Evolutionary conservation across 75 land plant species (phyloP).

Genomic region (Cunninghamia lanceolata): DNA sequence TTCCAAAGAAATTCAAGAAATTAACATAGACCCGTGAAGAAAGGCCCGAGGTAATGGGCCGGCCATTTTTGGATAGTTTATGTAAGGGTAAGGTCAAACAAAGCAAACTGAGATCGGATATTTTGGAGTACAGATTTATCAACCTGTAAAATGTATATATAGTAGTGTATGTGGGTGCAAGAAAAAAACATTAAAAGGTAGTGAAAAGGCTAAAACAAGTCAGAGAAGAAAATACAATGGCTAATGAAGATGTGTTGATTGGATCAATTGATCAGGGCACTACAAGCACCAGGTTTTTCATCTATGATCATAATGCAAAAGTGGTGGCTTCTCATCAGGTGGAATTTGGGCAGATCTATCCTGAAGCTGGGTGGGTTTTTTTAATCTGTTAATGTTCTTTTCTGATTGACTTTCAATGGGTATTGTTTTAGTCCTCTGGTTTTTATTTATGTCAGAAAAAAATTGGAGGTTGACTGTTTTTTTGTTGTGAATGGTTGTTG

Average conservation of each 20-base stretch:
- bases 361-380: constrained; percentile 79
- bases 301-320: constrained; percentile 64
- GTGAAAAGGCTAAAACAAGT: no score
- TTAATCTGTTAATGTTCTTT: constrained; percentile 3
- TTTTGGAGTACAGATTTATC: no score
- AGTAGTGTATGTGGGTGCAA: no score
- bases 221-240: constrained; percentile 9
- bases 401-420: neutral
- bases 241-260: constrained; percentile 40
- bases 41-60: no score
- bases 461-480: neutral
- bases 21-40: no score
- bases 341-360: constrained; percentile 93
- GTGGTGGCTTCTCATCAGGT: constrained; percentile 89
- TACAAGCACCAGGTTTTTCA: constrained; percentile 92
- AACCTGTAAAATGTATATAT: no score
- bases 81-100: no score
- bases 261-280: constrained; percentile 98
- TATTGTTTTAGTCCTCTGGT: constrained; percentile 2
- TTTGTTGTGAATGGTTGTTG: neutral
- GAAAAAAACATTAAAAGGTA: no score
- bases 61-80: no score
- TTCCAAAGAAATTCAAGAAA: no score
- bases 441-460: neutral
- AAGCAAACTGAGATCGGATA: no score